phyloP scores from a whole-genome alignment of 2,329 filamentous ascomycete species.

The Drechslera avenae region DNA sequence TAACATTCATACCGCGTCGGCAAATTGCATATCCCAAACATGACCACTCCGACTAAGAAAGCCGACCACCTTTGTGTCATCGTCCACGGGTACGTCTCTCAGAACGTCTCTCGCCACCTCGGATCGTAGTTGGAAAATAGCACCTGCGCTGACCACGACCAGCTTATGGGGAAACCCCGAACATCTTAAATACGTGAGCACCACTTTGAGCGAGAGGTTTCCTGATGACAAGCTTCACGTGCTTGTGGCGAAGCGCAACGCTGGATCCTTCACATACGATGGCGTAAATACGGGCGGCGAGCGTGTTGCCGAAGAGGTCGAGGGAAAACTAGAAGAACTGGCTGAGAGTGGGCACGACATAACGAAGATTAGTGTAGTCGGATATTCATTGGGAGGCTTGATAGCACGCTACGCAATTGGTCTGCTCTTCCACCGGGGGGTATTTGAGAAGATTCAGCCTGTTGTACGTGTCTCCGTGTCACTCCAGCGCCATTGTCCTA shows the following conservation, averaged over 20 bases:
- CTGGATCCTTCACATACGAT: slow-evolving; percentile 71
- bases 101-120: slow-evolving; percentile 6
- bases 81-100: slow-evolving; percentile 68
- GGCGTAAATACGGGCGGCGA: slow-evolving; percentile 73
- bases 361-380: slow-evolving; percentile 81
- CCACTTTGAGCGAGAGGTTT: slow-evolving; percentile 65
- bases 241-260: slow-evolving; percentile 73
- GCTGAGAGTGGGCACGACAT: slow-evolving; percentile 70
- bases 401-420: slow-evolving; percentile 87
- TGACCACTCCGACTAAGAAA: slow-evolving; percentile 12
- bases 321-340: slow-evolving; percentile 60
- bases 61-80: slow-evolving; percentile 76
- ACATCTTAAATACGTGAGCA: slow-evolving; percentile 72
- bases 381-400: slow-evolving; percentile 88
- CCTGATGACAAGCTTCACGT: slow-evolving; percentile 69
- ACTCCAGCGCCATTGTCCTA: slow-evolving; percentile 5
- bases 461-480: slow-evolving; percentile 63
- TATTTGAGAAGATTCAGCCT: slow-evolving; percentile 79
- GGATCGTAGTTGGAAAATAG: not conserved
- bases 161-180: slow-evolving; percentile 81
- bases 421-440: slow-evolving; percentile 77
- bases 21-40: too few relatives aligned
- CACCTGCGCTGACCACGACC: slow-evolving; percentile 20
- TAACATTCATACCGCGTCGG: slow-evolving; percentile 14
- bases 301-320: slow-evolving; percentile 67